A percentile compares a stretch with the other conserved stretches of the same genome.
These are phyloP conservation scores for Paracoccidioides lutzii DNA, from an alignment of 2,329 filamentous ascomycete genomes.

Conservation along the genomic window DNA sequence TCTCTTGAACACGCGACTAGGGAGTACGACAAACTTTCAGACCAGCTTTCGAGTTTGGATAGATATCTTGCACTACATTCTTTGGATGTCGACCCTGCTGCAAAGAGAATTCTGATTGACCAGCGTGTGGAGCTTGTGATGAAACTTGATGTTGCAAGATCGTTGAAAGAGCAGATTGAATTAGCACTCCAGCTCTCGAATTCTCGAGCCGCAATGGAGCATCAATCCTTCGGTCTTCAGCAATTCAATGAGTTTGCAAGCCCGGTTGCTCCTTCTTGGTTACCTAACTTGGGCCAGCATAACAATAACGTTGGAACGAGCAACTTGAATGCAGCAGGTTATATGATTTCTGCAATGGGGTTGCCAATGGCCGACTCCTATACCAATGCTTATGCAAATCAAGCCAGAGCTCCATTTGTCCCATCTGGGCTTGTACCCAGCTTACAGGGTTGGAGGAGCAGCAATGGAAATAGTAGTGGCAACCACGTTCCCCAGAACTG, in stretches of 20 bases:
- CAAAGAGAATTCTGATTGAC: conserved; percentile 24
- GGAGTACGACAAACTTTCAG: conserved; percentile 20
- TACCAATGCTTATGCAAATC: not conserved
- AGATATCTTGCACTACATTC: conserved; percentile 28
- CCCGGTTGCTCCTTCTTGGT: not conserved
- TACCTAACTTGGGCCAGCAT: not conserved
- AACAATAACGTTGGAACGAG: not conserved
- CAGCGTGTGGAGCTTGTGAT: conserved; percentile 26
- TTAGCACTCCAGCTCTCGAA: conserved; percentile 11
- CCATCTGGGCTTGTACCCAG: not conserved
- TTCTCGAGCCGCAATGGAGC: not conserved
- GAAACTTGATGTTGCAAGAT: conserved; percentile 25
- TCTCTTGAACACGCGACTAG: conserved; percentile 20
- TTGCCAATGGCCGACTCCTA: not conserved
- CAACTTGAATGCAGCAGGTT: not conserved
- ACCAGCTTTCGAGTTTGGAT: conserved; percentile 25
- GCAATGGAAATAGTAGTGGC: not conserved
- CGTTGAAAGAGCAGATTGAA: conserved; percentile 25
- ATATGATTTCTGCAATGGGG: not conserved
- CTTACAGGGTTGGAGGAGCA: not conserved
- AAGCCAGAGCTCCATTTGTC: not conserved
- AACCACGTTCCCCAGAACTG: not conserved
- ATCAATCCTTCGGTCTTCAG: not conserved
- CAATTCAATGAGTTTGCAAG: not conserved
- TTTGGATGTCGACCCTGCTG: conserved; percentile 24